phyloP scores from a whole-genome alignment of 169 alveolate genomes.

The Cryptosporidium baileyi region DNA sequence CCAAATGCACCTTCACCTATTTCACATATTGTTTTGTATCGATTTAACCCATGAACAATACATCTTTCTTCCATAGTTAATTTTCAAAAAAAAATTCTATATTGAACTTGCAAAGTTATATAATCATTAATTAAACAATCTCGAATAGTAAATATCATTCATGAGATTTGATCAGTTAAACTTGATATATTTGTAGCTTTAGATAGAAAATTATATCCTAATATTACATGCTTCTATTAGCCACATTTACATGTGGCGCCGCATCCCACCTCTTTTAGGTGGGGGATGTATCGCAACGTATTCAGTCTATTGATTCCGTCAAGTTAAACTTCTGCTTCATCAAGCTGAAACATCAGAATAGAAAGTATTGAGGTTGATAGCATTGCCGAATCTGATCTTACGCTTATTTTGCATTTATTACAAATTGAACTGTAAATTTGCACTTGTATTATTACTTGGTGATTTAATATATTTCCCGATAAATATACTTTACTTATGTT shows the following conservation, averaged over 20 bases:
- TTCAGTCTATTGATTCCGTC: constrained; percentile 62
- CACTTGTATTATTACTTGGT: constrained; percentile 10
- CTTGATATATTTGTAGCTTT: too few relatives aligned
- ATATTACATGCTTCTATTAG: constrained; percentile 33
- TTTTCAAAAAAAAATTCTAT: neutral
- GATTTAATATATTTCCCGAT: constrained; percentile 7
- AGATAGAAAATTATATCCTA: too few relatives aligned
- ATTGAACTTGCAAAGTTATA: too few relatives aligned
- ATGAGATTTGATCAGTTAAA: too few relatives aligned
- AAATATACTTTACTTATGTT: neutral
- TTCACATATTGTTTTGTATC: constrained; percentile 77
- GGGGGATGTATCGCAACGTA: constrained; percentile 64
- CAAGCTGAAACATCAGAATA: neutral
- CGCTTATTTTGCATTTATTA: neutral
- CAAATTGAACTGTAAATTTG: neutral
- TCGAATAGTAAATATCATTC: too few relatives aligned
- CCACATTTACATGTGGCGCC: constrained; percentile 73
- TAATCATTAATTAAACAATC: too few relatives aligned
- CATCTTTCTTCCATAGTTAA: constrained; percentile 36
- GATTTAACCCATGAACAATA: constrained; percentile 71
- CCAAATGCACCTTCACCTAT: constrained; percentile 95
- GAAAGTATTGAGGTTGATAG: constrained; percentile 33
- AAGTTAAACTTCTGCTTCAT: neutral
- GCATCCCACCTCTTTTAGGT: constrained; percentile 65
- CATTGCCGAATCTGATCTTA: constrained; percentile 59